phyloP scores from a whole-genome alignment of 2,329 filamentous ascomycete species.

The Fonsecaea erecta region DNA sequence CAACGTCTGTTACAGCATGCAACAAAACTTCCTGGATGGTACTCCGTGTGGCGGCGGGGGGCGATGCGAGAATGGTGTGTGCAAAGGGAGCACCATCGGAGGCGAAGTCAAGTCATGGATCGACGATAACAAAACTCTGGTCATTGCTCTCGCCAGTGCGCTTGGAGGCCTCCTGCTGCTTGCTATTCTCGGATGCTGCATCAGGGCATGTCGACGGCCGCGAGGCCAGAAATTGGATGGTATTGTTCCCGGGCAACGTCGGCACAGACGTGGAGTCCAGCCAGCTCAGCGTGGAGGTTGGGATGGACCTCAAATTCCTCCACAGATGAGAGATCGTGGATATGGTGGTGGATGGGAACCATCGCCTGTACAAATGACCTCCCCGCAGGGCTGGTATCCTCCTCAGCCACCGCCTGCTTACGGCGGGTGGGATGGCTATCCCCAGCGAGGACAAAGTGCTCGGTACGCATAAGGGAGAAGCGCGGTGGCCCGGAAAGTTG shows the following conservation, averaged over 20 bases:
- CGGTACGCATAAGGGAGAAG: slow-evolving; percentile 30
- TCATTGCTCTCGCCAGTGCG: slow-evolving; percentile 76
- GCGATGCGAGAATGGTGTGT: slow-evolving; percentile 76
- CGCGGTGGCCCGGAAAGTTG: neutral
- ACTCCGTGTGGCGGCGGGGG: slow-evolving; percentile 83
- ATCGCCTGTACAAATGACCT: slow-evolving; percentile 15
- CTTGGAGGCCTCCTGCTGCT: slow-evolving; percentile 75
- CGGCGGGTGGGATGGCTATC: slow-evolving; percentile 15
- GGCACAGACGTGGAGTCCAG: slow-evolving; percentile 3
- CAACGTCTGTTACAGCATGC: slow-evolving; percentile 72
- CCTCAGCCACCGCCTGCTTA: slow-evolving; percentile 34
- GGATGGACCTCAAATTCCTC: slow-evolving; percentile 36
- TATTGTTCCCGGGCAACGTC: slow-evolving; percentile 9
- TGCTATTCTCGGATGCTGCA: slow-evolving; percentile 69
- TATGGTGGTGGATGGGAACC: slow-evolving; percentile 30
- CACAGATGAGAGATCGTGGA: slow-evolving; percentile 34
- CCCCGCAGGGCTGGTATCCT: slow-evolving; percentile 31
- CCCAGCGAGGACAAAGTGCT: slow-evolving; percentile 25
- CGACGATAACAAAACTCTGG: slow-evolving; percentile 73
- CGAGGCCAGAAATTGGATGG: slow-evolving; percentile 20
- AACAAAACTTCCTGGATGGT: slow-evolving; percentile 93
- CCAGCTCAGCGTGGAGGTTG: slow-evolving; percentile 24
- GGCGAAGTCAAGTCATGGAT: slow-evolving; percentile 79
- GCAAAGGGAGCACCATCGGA: slow-evolving; percentile 70
- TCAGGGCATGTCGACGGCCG: slow-evolving; percentile 58